Conservation (phyloP, 257 asterid species). For the Mitragyna speciosa region DNA sequence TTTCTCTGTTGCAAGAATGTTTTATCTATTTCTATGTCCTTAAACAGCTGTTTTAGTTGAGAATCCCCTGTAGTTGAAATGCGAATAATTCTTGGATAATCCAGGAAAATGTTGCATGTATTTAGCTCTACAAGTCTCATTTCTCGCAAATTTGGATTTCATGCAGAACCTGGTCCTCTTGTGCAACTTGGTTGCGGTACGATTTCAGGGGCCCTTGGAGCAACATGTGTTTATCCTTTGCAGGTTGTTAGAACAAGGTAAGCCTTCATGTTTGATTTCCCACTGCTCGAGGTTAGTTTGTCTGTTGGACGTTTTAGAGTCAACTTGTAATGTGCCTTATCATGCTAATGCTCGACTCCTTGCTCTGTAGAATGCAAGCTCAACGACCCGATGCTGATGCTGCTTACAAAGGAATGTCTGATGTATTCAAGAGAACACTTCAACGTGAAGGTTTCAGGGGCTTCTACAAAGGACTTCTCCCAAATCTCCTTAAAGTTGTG, state of each 20-base stretch:
- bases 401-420: slow-evolving; percentile 67
- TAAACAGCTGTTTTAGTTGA: not conserved
- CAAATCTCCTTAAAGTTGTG: slow-evolving; percentile 90
- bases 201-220: slow-evolving; percentile 92
- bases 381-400: slow-evolving; percentile 36
- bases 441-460: slow-evolving; percentile 72
- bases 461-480: slow-evolving; percentile 90
- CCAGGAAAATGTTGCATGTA: not conserved
- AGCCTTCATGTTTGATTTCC: slow-evolving; percentile 1
- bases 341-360: not conserved
- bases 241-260: slow-evolving; percentile 98
- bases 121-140: not conserved
- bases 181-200: slow-evolving; percentile 94
- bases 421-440: slow-evolving; percentile 63
- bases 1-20: slow-evolving; percentile 12
- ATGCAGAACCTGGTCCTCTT: slow-evolving; percentile 93
- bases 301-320: slow-evolving; percentile 1
- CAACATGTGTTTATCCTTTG: slow-evolving; percentile 91
- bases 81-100: not conserved
- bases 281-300: slow-evolving; percentile 1
- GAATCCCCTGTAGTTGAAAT: not conserved
- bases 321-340: not conserved
- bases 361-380: slow-evolving; percentile 88
- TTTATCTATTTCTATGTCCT: not conserved
- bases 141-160: slow-evolving; percentile 22